Evolutionary conservation across 2,329 filamentous ascomycete species (phyloP).

Genomic region (Waltergamsia citrina): DNA sequence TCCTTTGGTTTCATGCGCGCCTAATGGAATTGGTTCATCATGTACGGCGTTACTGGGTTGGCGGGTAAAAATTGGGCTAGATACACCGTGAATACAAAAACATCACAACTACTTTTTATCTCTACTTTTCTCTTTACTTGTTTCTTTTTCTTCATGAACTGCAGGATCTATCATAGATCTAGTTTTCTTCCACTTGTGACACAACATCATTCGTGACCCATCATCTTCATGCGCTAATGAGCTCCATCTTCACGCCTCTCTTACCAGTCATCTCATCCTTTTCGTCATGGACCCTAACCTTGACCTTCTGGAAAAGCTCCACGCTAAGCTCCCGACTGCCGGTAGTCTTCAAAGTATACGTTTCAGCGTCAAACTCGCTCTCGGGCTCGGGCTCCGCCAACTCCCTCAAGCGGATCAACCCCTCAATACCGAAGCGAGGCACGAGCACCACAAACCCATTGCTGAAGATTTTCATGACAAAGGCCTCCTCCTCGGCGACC

Average conservation of each 20-base stretch:
- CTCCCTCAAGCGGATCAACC: slow-evolving; percentile 78
- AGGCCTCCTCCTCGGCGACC: slow-evolving; percentile 76
- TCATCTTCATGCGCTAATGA: slow-evolving; percentile 30
- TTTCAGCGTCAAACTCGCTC: slow-evolving; percentile 75
- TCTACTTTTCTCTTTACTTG: background rate
- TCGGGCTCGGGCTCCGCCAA: slow-evolving; percentile 70
- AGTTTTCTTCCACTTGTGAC: no score
- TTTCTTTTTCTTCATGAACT: no score
- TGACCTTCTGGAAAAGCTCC: slow-evolving; percentile 87
- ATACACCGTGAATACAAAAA: background rate
- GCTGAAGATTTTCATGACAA: slow-evolving; percentile 94
- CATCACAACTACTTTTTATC: background rate
- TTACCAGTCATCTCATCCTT: slow-evolving; percentile 95
- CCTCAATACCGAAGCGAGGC: slow-evolving; percentile 90
- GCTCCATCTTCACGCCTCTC: slow-evolving; percentile 73
- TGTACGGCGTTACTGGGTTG: slow-evolving; percentile 2
- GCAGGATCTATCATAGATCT: no score
- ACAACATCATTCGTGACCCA: no score
- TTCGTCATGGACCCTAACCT: slow-evolving; percentile 81
- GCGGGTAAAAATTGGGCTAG: slow-evolving; percentile 1
- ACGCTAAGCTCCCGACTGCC: slow-evolving; percentile 50
- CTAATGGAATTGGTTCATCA: no score
- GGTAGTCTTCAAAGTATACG: slow-evolving; percentile 61
- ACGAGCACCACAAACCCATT: slow-evolving; percentile 98
- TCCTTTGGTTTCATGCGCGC: background rate